Evolutionary conservation across 371 early-diverging fungal species (phyloP).

Genomic region (Entomophthora muscae): DNA sequence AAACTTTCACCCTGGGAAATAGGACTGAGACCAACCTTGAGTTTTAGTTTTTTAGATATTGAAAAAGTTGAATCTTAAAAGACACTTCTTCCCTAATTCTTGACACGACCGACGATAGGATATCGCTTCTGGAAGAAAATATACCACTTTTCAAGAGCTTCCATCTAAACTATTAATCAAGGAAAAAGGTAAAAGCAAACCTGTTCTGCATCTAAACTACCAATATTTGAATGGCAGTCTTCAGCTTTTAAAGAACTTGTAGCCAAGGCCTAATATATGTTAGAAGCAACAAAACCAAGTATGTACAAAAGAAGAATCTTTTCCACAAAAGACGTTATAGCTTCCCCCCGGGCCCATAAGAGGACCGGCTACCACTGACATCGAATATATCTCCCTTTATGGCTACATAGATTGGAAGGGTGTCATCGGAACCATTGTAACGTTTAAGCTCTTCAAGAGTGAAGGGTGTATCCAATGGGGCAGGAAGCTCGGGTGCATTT

Average conservation of each 20-base stretch:
- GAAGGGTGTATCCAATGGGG: conserved; percentile 8
- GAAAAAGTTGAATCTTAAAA: too few species aligned
- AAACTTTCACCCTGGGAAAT: too few species aligned
- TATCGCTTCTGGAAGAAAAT: background rate
- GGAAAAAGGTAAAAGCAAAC: conserved; percentile 13
- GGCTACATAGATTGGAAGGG: conserved; percentile 56
- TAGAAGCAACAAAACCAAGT: too few species aligned
- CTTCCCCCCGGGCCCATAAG: conserved; percentile 48
- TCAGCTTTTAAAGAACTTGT: conserved; percentile 52
- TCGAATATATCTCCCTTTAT: conserved; percentile 71
- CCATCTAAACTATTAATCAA: background rate
- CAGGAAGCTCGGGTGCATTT: conserved; percentile 2
- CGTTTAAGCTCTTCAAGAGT: conserved; percentile 42
- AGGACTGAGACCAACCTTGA: too few species aligned
- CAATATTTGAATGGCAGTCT: conserved; percentile 52
- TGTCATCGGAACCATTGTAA: conserved; percentile 47
- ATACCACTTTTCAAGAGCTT: background rate
- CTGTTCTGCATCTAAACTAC: conserved; percentile 43
- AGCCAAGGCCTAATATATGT: conserved; percentile 57
- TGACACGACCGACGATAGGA: background rate
- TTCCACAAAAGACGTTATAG: conserved; percentile 60
- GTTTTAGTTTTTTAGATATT: too few species aligned
- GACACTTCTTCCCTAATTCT: background rate
- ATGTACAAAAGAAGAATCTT: conserved; percentile 50
- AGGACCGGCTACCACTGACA: conserved; percentile 39